Base-by-base conservation (phyloP, 1,284 basidiomycete species). In the Trichosporon coremiiforme region DNA sequence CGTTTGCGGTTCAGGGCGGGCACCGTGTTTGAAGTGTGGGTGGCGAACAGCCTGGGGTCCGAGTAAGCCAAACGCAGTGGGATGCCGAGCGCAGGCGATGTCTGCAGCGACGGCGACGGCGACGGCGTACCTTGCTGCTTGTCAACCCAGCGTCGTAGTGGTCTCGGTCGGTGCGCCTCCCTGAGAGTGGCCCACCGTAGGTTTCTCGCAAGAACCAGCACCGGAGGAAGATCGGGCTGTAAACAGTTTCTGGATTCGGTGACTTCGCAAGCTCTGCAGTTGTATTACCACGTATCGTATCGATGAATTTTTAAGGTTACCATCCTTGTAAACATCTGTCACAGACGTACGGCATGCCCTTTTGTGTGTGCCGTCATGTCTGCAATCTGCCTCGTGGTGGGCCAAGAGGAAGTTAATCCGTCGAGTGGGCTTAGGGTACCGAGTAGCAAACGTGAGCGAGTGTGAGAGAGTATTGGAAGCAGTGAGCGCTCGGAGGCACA, bases 311-410 rank as follows among this genome's bases (percentile, higher is more conserved):
- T 25, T 25, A 25, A 62, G 57, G 57, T 33, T 62, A 62, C 57
- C 57, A 62, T 62, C 57, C 57, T 62, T 62, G 57, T n/a, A n/a
- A 62, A 33, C 57, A 62, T 33, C 31, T 33, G 57, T 62, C 57
- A 62, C 57, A 33, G 20, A 15, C 29, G 29, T 62, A 62, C 57
- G 57, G 57, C 57, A 62, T 62, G 3, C 36, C 36, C 36, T 38
- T 38, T 13, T 10, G 9, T 38, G 57, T 5, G 10, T 62, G 57
- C 29, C 57, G 57, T 62, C 22, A 62, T 62, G 31, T 8, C 13
- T 35, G 55, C 25, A 29, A 31, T 25, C 15, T 20, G 45, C 20
- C 50, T 25, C 50, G 22, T 53, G 50, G 50, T 53, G 15, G 10
- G 15, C 17, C 41, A 45, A 25, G 25, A 25, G 41, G 17, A 17